Evolutionary conservation across 1,139 yeast species (phyloP), one percentile per base, ranked within the genome.

Genomic region (Geotrichum citri-aurantii): DNA sequence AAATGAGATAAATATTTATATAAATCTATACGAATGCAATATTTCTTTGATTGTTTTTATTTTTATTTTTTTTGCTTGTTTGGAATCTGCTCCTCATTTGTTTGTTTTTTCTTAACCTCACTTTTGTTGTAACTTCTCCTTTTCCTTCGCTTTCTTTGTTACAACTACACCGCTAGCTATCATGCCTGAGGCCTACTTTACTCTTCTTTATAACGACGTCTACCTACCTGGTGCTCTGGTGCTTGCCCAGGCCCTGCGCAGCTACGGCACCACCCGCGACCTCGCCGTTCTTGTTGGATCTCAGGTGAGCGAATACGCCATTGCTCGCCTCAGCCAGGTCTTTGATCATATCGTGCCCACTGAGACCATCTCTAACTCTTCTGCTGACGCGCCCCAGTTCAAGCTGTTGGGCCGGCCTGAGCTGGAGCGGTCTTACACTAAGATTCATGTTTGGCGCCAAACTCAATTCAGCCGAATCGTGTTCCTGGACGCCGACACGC

Each of bases 401-500:
- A 64, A 70, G 37, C 68, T 82, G 49, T 71, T 92, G 65, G 78
- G 80, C 48, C 80, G 98, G 61, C 90, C 92, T 0, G 97, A 92
- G 65, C 79, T 92, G 61, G 80, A 80, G 47, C 77, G 79, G 60
- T 85, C 96, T 1, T 80, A 84, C 66, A 83, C 95, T 54, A 92
- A 92, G 68, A 74, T 91, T 27, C 80, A 84, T 59, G 75, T 88
- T 33, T 92, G 96, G 95, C 77, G 79, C 49, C 79, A 84, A 62
- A 69, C 73, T 8, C 79, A 83, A 60, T 91, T 78, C 71, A 81
- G 81, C 19, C 81, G 79, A 63, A 75, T 92, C 1, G 78, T 91
- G 55, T 92, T 87, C 68, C 73, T 93, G 63, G 98, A 92, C 71
- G 84, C 91, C 3, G 98, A 93, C 70, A 83, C 91, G 3, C 75